Evolutionary conservation across 371 early-diverging fungal genomes (phyloP).

Genomic region (Thermomucor indicae-seudaticae): DNA sequence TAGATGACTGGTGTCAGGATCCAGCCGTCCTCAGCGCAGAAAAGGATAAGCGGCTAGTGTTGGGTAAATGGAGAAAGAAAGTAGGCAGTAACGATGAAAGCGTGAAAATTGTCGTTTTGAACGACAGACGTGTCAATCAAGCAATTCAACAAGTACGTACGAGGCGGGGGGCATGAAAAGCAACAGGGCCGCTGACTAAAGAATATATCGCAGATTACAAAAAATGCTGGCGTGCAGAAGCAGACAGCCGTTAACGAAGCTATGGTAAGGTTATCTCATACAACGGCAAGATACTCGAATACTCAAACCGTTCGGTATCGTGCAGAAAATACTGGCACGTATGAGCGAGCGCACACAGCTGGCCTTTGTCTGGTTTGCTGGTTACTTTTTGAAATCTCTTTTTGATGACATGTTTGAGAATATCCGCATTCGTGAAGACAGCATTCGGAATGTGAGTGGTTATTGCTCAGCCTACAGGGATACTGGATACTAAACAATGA

Average conservation of each 20-base stretch:
- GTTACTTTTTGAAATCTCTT: constrained; percentile 33
- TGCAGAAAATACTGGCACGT: constrained; percentile 33
- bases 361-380: constrained; percentile 46
- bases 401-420: constrained; percentile 44
- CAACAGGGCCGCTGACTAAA: too few relatives aligned
- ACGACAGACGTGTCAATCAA: constrained; percentile 43
- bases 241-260: constrained; percentile 48
- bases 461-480: neutral
- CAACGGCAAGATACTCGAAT: neutral
- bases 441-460: constrained; percentile 23
- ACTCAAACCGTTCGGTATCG: too few relatives aligned
- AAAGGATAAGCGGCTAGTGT: constrained; percentile 23
- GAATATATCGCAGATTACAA: constrained; percentile 38
- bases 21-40: constrained; percentile 18
- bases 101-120: constrained; percentile 43
- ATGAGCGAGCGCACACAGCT: constrained; percentile 50
- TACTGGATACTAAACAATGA: neutral
- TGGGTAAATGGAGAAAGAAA: constrained; percentile 46
- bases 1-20: constrained; percentile 49
- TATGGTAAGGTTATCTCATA: constrained; percentile 15
- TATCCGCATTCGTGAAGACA: constrained; percentile 36
- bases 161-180: too few relatives aligned
- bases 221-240: constrained; percentile 44
- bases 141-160: constrained; percentile 32
- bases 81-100: constrained; percentile 44